A percentile compares a stretch with the other conserved stretches of the same genome.
phyloP scores from a whole-genome alignment of 2,329 filamentous ascomycete genomes.

The Pyricularia sp. region DNA sequence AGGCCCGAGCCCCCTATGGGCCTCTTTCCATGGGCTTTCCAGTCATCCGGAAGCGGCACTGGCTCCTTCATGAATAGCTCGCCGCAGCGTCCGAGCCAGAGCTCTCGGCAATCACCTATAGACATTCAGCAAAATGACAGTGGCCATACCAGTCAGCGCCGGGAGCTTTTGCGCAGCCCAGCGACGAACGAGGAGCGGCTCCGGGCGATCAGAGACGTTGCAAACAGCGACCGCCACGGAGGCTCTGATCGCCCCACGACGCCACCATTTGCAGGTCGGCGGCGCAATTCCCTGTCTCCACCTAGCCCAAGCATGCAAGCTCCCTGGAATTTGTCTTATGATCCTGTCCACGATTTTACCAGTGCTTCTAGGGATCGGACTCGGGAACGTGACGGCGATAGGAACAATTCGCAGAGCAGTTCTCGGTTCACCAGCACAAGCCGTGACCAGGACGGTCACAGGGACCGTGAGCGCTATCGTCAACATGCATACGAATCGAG shows the following conservation, averaged over 20 bases:
- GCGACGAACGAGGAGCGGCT: not conserved
- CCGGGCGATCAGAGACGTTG: not conserved
- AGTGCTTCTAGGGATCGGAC: not conserved
- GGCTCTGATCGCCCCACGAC: not conserved
- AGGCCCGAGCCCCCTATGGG: not conserved
- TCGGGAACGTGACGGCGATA: not conserved
- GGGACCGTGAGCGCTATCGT: not conserved
- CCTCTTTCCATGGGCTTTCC: not conserved
- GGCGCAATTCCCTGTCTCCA: constrained; percentile 11
- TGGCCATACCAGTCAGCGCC: not conserved
- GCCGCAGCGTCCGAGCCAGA: not conserved
- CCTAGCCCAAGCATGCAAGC: not conserved
- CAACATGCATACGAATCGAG: not conserved
- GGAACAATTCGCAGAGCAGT: not conserved
- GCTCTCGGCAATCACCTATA: not conserved
- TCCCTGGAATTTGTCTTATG: not conserved
- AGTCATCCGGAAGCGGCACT: not conserved
- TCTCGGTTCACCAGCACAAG: not conserved
- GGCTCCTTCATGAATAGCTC: not conserved
- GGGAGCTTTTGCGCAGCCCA: not conserved
- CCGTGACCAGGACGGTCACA: not conserved
- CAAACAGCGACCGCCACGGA: not conserved
- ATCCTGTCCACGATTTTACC: not conserved
- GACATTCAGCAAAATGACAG: not conserved
- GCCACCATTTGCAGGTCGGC: constrained; percentile 4